phyloP scores from a whole-genome alignment of 441 rosid genomes.

The Melastoma candidum region DNA sequence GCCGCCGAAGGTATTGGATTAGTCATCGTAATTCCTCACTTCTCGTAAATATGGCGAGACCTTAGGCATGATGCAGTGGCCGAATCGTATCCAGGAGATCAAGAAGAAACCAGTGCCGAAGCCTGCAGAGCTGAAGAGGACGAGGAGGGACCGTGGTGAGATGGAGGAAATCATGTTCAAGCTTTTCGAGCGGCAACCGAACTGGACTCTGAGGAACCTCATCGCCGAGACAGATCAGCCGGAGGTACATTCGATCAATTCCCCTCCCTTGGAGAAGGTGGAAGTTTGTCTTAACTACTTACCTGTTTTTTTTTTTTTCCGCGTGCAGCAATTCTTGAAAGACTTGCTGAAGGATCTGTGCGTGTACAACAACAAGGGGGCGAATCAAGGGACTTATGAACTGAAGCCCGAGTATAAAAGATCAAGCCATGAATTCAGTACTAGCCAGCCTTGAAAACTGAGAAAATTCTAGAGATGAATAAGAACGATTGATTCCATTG shows the following conservation, averaged over 20 bases:
- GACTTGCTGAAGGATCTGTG: conserved; percentile 58
- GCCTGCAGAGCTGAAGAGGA: conserved; percentile 44
- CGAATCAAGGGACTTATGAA: conserved; percentile 59
- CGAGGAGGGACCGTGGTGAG: conserved; percentile 63
- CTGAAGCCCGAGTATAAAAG: conserved; percentile 26
- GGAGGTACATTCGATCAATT: conserved; percentile 30
- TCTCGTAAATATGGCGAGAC: no score
- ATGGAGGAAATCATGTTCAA: conserved; percentile 63
- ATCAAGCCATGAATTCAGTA: no score
- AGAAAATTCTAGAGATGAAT: no score
- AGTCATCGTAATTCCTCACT: no score
- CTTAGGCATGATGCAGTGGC: no score
- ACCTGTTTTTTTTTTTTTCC: conserved; percentile 1
- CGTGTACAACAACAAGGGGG: conserved; percentile 60
- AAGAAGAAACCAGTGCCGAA: conserved; percentile 43
- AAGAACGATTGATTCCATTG: no score
- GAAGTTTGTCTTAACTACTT: neutral
- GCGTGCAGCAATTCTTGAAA: conserved; percentile 58
- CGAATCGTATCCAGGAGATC: conserved; percentile 21
- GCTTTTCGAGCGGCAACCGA: conserved; percentile 58
- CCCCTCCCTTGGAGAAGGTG: neutral
- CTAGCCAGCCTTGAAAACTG: no score
- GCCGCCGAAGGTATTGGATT: conserved; percentile 8
- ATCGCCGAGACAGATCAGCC: conserved; percentile 71
- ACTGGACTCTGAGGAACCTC: conserved; percentile 50